Percentiles rank a stretch among this genome's conserved stretches.
phyloP scores from a whole-genome alignment of 371 early-diverging fungal species.

The Circinella umbellata region DNA sequence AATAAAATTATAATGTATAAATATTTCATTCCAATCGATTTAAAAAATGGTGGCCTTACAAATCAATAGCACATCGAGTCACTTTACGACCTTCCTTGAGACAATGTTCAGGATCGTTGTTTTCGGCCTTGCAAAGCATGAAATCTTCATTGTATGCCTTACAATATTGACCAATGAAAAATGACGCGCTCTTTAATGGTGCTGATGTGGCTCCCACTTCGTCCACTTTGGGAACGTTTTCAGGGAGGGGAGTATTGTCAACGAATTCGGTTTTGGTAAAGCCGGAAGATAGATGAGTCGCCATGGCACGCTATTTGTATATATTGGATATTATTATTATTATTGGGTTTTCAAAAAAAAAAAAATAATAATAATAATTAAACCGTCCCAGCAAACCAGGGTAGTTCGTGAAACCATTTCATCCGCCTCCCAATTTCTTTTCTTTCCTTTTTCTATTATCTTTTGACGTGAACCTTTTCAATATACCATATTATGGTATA shows the following conservation, averaged over 20 bases:
- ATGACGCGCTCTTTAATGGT: slow-evolving; percentile 92
- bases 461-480: neutral
- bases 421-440: neutral
- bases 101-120: slow-evolving; percentile 88
- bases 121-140: slow-evolving; percentile 95
- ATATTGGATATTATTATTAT: neutral
- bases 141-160: slow-evolving; percentile 94
- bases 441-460: too few species aligned
- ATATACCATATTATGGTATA: neutral
- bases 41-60: slow-evolving; percentile 60
- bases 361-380: neutral
- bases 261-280: slow-evolving; percentile 58
- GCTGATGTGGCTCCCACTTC: slow-evolving; percentile 94
- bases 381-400: neutral
- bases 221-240: slow-evolving; percentile 71
- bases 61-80: slow-evolving; percentile 91
- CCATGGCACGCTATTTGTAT: slow-evolving; percentile 29
- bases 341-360: neutral
- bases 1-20: too few species aligned
- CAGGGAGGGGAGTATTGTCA: slow-evolving; percentile 80
- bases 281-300: slow-evolving; percentile 33
- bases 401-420: slow-evolving; percentile 1
- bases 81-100: slow-evolving; percentile 94
- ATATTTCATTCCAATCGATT: neutral
- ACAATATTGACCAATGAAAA: slow-evolving; percentile 89